Base-by-base conservation (phyloP, 1,139 yeast species). In the Geotrichum candidum region DNA sequence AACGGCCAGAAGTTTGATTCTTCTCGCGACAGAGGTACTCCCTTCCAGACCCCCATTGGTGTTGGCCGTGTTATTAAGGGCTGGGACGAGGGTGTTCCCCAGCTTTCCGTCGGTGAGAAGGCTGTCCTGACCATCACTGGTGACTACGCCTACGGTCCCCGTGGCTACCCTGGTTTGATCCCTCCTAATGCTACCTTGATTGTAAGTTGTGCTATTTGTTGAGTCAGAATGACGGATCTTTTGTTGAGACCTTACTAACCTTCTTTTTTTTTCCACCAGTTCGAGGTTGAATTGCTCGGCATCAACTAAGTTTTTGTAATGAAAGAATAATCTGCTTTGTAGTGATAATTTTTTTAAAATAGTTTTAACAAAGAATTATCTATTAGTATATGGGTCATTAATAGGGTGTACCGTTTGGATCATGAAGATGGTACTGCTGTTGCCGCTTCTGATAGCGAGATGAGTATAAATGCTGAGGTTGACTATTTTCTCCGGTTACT, bases 61-160 rank as follows among this genome's bases (percentile, higher is more conserved):
- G 96, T 88, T 68, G 97, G 98, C 65, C 96, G 88, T 79, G 97
- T 92, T 67, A 92, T 92, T 78, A 83, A 84, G 72, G 98, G 98
- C 67, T 92, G 98, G 98, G 98, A 92, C 75, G 88, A 85, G 73
- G 96, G 88, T 66, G 88, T 90, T 74, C 96, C 96, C 63, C 87
- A 90, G 77, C 83, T 94, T 77, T 88, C 96, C 63, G 83, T 91
- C 63, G 98, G 98, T 69, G 90, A 95, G 77, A 87, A 87, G 80
- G 96, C 97, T 62, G 83, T 88, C 74, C 81, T 94, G 74, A 90
- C 95, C 70, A 90, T 92, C 71, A 95, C 97, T 69, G 94, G 96
- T 65, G 86, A 88, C 71, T 88, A 90, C 77, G 99, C 96, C 68
- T 94, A 94, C 78, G 97, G 97, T 66, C 82, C 84, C 67, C 87